Evolutionary conservation across 345 rosid species (phyloP).

Genomic region (Gossypium sturtianum): DNA sequence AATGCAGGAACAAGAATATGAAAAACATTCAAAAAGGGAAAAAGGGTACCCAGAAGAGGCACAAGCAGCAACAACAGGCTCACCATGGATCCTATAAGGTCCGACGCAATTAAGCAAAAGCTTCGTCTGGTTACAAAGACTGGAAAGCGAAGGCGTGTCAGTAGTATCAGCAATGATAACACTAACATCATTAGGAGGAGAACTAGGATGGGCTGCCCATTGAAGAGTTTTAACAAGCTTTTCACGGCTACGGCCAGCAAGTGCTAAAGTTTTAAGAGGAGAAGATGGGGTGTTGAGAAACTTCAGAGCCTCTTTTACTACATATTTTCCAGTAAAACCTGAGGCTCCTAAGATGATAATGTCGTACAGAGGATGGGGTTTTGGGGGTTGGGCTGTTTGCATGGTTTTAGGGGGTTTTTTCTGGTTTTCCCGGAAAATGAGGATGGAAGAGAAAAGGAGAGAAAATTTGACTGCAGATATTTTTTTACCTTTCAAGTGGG

Average conservation of each 20-base stretch:
- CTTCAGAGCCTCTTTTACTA: constrained; percentile 67
- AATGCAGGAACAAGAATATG: neutral
- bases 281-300: constrained; percentile 49
- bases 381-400: neutral
- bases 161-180: constrained; percentile 66
- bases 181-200: constrained; percentile 45
- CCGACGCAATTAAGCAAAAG: constrained; percentile 83
- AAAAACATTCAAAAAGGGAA: neutral
- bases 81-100: constrained; percentile 72
- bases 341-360: constrained; percentile 71
- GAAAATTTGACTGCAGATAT: neutral
- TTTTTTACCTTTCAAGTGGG: neutral
- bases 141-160: constrained; percentile 66
- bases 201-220: constrained; percentile 67
- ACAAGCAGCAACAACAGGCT: constrained; percentile 80
- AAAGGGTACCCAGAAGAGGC: constrained; percentile 54
- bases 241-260: constrained; percentile 71
- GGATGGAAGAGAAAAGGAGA: neutral
- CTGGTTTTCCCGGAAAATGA: neutral
- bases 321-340: constrained; percentile 74
- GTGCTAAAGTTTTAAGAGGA: constrained; percentile 61
- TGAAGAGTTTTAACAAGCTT: constrained; percentile 52
- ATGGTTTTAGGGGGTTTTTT: neutral
- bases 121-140: constrained; percentile 59
- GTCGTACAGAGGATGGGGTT: constrained; percentile 30